Percentiles rank a stretch among this genome's conserved stretches.
Conservation (phyloP, 306 rosid genomes). For the Adenanthera pavonina region DNA sequence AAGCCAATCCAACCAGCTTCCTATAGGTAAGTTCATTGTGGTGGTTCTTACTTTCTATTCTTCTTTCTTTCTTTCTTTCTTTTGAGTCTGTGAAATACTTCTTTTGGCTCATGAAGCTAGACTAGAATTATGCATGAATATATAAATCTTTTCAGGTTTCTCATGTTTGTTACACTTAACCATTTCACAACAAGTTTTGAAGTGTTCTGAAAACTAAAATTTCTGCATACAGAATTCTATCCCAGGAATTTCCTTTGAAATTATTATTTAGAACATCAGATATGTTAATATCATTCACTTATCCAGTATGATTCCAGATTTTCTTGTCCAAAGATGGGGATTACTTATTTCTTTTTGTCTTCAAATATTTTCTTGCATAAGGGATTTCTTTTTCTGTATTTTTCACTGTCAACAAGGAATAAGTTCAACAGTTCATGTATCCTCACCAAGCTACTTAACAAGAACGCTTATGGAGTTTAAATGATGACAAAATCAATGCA, state of each 20-base stretch:
- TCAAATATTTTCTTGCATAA: neutral
- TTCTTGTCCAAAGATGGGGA: neutral
- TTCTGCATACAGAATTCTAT: neutral
- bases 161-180: neutral
- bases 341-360: neutral
- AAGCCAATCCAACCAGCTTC: slow-evolving; percentile 58
- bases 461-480: neutral
- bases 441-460: neutral
- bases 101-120: neutral
- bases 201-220: neutral
- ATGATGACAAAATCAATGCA: neutral
- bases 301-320: neutral
- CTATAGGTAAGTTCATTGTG: slow-evolving; percentile 58
- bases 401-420: neutral
- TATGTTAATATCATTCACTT: neutral
- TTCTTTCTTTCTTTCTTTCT: neutral
- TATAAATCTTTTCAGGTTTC: neutral
- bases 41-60: neutral
- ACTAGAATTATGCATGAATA: neutral
- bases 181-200: too few relatives aligned
- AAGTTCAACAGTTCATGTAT: neutral
- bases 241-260: neutral
- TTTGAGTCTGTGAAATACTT: neutral
- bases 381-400: neutral
- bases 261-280: neutral